Conservation (phyloP, 768 basidiomycete genomes). For the Mycena epipterygia region DNA sequence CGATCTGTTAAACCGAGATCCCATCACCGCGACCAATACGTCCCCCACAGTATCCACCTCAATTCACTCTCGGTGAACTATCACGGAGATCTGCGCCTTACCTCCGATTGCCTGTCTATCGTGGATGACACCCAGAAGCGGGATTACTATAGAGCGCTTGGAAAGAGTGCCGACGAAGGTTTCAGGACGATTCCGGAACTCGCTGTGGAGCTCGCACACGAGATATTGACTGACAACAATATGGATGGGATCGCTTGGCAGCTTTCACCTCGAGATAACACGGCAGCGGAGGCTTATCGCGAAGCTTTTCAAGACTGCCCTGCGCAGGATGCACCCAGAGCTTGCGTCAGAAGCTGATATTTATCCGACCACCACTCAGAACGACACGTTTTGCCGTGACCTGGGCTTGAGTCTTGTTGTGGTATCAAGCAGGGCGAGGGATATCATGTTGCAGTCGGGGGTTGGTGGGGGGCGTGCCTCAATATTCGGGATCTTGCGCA, state of each 20-base stretch:
- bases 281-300: not conserved
- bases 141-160: not conserved
- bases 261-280: not conserved
- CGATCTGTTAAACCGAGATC: not conserved
- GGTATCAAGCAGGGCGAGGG: not conserved
- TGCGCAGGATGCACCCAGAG: not conserved
- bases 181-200: constrained; percentile 4
- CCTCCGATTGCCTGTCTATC: not conserved
- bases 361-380: not conserved
- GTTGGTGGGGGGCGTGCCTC: not conserved
- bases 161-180: not conserved
- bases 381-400: not conserved
- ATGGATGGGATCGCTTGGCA: not conserved
- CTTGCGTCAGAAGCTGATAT: not conserved
- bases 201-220: not conserved
- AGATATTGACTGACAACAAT: not conserved
- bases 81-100: not conserved
- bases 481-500: not conserved
- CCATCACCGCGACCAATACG: not conserved
- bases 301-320: not conserved
- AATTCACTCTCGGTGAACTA: not conserved
- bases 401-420: not conserved
- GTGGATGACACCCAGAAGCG: not conserved
- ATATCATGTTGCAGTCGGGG: not conserved
- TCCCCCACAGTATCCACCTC: not conserved